These are phyloP conservation scores for Yamadazyma tumulicola DNA, from an alignment of 805 yeast species.

Conservation along the genomic window DNA sequence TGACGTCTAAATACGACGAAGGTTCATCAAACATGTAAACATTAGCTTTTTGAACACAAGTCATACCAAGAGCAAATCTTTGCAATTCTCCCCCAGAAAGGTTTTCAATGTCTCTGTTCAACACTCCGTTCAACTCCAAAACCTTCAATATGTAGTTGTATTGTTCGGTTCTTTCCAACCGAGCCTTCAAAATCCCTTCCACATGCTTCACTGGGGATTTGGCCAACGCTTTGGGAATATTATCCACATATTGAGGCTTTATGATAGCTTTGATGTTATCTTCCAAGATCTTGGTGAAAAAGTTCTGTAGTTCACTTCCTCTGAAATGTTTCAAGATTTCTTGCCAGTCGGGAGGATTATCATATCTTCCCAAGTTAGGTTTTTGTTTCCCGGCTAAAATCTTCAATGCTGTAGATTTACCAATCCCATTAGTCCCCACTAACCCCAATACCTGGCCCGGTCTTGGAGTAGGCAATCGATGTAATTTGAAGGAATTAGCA, in stretches of 20 bases:
- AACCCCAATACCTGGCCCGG: constrained; percentile 98
- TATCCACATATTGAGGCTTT: constrained; percentile 98
- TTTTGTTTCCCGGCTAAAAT: constrained; percentile 96
- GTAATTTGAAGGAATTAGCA: constrained; percentile 95
- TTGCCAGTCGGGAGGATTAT: constrained; percentile 97
- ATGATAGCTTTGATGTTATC: constrained; percentile 94
- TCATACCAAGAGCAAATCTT: constrained; percentile 96
- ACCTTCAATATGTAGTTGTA: constrained; percentile 63
- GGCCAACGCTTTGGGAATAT: constrained; percentile 88
- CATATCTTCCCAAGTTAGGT: constrained; percentile 92
- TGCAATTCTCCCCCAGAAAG: constrained; percentile 98
- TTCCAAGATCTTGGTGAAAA: constrained; percentile 89
- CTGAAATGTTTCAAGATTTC: constrained; percentile 88
- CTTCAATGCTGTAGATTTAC: constrained; percentile 95
- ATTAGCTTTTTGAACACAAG: constrained; percentile 90
- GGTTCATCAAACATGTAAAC: constrained; percentile 99
- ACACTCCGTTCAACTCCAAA: constrained; percentile 71
- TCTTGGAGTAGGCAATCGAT: constrained; percentile 96
- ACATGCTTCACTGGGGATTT: constrained; percentile 86
- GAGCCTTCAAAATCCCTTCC: constrained; percentile 74
- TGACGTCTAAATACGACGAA: constrained; percentile 95
- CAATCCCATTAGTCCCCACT: constrained; percentile 99
- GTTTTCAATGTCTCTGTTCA: constrained; percentile 83
- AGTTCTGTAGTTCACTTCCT: constrained; percentile 96
- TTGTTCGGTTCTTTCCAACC: constrained; percentile 66